Evolutionary conservation across 441 rosid genomes (phyloP), one percentile per base, ranked within the genome.

Genomic region (Pelargonium fulgidum): DNA sequence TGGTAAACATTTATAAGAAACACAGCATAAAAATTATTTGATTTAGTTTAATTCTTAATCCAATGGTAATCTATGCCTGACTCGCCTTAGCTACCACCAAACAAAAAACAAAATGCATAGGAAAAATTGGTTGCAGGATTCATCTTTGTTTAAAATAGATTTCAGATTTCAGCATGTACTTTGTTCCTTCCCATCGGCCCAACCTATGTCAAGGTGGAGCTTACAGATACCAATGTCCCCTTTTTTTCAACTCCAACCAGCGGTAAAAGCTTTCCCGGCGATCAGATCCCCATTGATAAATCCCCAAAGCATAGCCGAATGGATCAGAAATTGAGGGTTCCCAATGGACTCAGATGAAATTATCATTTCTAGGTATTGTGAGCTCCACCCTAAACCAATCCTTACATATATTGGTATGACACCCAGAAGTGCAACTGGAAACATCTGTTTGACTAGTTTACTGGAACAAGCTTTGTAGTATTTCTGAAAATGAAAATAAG

Each of bases 371-470:
- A 39, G 42, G 42, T 39, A 10, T 39, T 11, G 39, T 24, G 22
- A 61, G 64, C 14, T 22, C 64, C 24, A 11, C 64, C 64, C 26
- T 29, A 62, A 62, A 26, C 4, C 29, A 64, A 24, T 42, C 62
- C 13, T 64, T 17, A 50, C 22, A 7, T n/a, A 48, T 39, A 56
- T 68, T 10, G 65, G 63, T 24, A 70, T 11, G 3, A 64, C 11
- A 45, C 68, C 14, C 7, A 50, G 44, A 64, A 52, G 39, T 70
- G 4, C 47, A 52, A 52, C 59, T 52, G 13, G 67, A 41, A 39
- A 39, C 42, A 67, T 68, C 71, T 16, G 61, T 50, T 76, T 70
- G 42, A 67, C 73, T 39, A 68, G 64, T 33, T 14, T 33, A 22
- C 36, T 66, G 69, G 65, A 66, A 70, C 69, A 52, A 29, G 26